Evolutionary conservation across 2,329 filamentous ascomycete genomes (phyloP).

Genomic region (Colletotrichum sp.): DNA sequence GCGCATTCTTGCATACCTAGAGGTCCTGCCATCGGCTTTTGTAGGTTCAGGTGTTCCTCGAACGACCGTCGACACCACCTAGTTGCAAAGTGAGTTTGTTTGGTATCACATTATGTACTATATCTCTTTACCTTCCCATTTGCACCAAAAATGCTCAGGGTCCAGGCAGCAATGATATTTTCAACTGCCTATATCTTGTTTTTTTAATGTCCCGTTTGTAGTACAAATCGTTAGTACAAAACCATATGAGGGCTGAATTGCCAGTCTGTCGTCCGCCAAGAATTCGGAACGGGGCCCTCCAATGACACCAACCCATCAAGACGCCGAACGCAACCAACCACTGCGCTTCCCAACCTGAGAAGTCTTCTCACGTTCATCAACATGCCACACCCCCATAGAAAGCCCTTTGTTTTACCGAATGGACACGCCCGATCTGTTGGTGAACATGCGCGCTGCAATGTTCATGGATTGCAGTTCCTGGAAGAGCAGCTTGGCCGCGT

Average conservation of each 20-base stretch:
- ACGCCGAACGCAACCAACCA: conserved; percentile 3
- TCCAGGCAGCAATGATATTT: no score
- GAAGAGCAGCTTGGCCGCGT: conserved; percentile 97
- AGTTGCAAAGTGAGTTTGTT: neutral
- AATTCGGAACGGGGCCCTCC: neutral
- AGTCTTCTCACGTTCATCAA: neutral
- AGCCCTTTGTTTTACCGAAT: conserved; percentile 56
- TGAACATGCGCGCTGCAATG: conserved; percentile 97
- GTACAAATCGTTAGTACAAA: conserved; percentile 14
- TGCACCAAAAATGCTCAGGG: neutral
- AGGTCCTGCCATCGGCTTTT: neutral
- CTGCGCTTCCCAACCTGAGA: neutral
- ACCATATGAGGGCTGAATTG: neutral
- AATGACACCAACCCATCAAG: neutral
- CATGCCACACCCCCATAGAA: neutral
- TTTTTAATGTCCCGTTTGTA: neutral
- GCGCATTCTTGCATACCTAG: neutral
- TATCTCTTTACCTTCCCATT: neutral
- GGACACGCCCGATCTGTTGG: conserved; percentile 77
- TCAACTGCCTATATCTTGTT: neutral
- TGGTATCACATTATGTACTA: neutral
- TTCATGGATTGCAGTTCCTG: conserved; percentile 99
- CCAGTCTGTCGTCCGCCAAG: neutral
- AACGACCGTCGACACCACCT: neutral
- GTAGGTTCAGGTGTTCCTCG: neutral